phyloP scores from a whole-genome alignment of 1,139 yeast genomes.

The Sugiyamaella novakii region DNA sequence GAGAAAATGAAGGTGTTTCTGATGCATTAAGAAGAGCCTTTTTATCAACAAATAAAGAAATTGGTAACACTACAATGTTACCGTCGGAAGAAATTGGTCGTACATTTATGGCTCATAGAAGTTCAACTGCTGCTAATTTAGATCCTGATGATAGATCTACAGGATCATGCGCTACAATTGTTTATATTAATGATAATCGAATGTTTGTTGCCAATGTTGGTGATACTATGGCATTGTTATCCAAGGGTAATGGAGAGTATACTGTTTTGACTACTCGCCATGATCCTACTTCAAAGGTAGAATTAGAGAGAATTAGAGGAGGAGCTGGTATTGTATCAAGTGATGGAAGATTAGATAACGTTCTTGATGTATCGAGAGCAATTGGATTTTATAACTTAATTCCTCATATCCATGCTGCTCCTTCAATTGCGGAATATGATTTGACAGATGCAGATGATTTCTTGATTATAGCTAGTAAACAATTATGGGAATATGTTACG shows the following conservation, averaged over 20 bases:
- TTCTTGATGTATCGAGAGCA: slow-evolving; percentile 81
- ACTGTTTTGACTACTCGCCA: slow-evolving; percentile 73
- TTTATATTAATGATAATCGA: slow-evolving; percentile 70
- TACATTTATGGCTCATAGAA: slow-evolving; percentile 40
- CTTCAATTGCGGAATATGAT: slow-evolving; percentile 66
- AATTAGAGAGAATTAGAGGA: slow-evolving; percentile 83
- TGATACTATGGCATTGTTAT: slow-evolving; percentile 79
- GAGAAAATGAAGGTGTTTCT: slow-evolving; percentile 48
- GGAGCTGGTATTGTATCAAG: slow-evolving; percentile 90
- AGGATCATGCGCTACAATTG: slow-evolving; percentile 85
- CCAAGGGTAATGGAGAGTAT: slow-evolving; percentile 81
- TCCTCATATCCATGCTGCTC: slow-evolving; percentile 90
- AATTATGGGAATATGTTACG: slow-evolving; percentile 82
- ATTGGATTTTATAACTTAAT: slow-evolving; percentile 85
- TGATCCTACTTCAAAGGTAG: slow-evolving; percentile 77
- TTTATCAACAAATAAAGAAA: slow-evolving; percentile 75
- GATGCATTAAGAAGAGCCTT: slow-evolving; percentile 83
- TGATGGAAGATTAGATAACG: slow-evolving; percentile 83
- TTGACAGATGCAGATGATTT: slow-evolving; percentile 76
- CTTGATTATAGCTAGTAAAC: slow-evolving; percentile 81
- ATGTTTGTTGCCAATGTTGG: slow-evolving; percentile 89
- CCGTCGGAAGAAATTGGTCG: slow-evolving; percentile 41
- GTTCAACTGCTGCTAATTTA: slow-evolving; percentile 40
- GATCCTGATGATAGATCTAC: slow-evolving; percentile 64
- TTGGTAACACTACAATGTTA: slow-evolving; percentile 53